Conservation (phyloP, 345 rosid species). For the Heritiera fomes region DNA sequence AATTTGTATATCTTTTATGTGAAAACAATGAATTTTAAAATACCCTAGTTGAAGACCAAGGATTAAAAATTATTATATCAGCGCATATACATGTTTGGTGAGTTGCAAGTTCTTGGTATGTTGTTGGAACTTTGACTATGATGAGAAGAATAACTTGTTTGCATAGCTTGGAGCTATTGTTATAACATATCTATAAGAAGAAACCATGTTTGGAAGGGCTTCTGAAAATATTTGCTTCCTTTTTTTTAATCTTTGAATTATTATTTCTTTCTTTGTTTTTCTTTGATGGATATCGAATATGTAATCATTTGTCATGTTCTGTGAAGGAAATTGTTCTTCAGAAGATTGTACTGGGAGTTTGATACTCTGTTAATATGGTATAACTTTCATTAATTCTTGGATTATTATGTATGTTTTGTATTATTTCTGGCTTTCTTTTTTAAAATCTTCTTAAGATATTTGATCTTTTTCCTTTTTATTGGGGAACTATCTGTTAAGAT, state of each 20-base stretch:
- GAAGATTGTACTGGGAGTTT: not conserved
- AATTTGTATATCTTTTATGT: not conserved
- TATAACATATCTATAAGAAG: not conserved
- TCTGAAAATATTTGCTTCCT: not conserved
- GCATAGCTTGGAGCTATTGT: not conserved
- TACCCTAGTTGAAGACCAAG: not conserved
- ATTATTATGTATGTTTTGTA: not conserved
- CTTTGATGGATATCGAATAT: not conserved
- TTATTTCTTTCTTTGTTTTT: not conserved
- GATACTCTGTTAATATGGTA: not conserved
- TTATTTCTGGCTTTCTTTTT: not conserved
- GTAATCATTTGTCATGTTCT: not conserved
- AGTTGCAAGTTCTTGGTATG: not conserved
- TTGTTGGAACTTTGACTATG: not conserved
- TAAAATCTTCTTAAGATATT: not conserved
- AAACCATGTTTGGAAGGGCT: not conserved
- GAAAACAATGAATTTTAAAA: not conserved
- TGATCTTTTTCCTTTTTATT: not conserved
- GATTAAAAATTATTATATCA: not conserved
- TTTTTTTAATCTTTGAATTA: not conserved
- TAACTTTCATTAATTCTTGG: not conserved
- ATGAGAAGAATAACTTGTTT: not conserved
- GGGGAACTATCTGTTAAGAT: not conserved
- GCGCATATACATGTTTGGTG: not conserved
- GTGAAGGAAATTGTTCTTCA: not conserved